phyloP scores from a whole-genome alignment of 2,329 filamentous ascomycete species.

The Fusarium vanettenii region DNA sequence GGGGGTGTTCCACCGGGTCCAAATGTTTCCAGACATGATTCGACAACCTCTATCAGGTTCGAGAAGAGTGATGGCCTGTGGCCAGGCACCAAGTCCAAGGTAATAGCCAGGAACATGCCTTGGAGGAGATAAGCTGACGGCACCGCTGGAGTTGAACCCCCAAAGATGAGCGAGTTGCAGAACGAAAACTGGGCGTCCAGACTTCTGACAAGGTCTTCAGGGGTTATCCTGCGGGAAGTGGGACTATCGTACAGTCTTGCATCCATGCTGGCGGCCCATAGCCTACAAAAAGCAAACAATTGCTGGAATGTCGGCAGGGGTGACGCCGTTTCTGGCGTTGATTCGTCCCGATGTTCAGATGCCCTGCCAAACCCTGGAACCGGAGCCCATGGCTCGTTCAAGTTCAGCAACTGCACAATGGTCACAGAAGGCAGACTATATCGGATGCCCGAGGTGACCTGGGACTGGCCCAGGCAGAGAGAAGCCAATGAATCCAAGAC shows the following conservation, averaged over 20 bases:
- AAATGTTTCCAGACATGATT: constrained; percentile 48
- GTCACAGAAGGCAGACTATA: constrained; percentile 29
- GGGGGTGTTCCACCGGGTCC: constrained; percentile 50
- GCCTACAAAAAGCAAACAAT: constrained; percentile 52
- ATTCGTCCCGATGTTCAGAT: constrained; percentile 1
- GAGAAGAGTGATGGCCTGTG: constrained; percentile 51
- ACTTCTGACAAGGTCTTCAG: constrained; percentile 48
- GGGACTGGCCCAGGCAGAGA: constrained; percentile 57
- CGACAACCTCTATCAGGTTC: constrained; percentile 51
- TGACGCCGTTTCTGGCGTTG: constrained; percentile 39
- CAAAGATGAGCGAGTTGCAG: constrained; percentile 53
- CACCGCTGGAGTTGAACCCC: constrained; percentile 47
- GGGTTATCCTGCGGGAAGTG: constrained; percentile 19
- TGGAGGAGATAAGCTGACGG: constrained; percentile 53
- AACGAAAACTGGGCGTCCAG: constrained; percentile 51
- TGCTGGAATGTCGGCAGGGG: constrained; percentile 57
- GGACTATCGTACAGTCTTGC: constrained; percentile 25
- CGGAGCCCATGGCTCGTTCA: constrained; percentile 37
- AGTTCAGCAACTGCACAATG: constrained; percentile 15
- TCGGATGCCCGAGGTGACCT: constrained; percentile 35
- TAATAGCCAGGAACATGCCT: constrained; percentile 52
- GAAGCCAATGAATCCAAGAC: constrained; percentile 71
- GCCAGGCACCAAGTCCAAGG: constrained; percentile 47
- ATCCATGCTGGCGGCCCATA: constrained; percentile 45
- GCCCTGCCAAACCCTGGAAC: constrained; percentile 32